Percentiles rank a stretch among this genome's conserved stretches.
Evolutionary conservation across 306 rosid genomes (phyloP).

Genomic region (Ochetophila trinervis): DNA sequence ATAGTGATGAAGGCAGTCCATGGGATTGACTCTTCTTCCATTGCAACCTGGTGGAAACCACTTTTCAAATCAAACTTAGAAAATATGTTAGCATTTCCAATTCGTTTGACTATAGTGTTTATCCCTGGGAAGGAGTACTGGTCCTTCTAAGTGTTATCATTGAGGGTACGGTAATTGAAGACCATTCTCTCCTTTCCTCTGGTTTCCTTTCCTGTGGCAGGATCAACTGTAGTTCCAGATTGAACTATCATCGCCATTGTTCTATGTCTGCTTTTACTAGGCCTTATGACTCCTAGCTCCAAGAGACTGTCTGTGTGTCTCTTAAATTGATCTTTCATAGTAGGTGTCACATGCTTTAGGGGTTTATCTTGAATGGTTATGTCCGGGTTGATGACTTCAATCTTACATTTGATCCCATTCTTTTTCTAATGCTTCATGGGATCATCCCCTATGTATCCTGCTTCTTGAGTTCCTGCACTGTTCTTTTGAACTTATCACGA

Average conservation of each 20-base stretch:
- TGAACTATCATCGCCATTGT: neutral
- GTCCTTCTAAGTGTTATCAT: neutral
- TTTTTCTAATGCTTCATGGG: too few relatives aligned
- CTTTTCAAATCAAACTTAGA: neutral
- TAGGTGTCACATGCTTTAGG: too few relatives aligned
- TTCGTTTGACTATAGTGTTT: neutral
- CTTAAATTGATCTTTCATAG: too few relatives aligned
- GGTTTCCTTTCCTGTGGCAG: neutral
- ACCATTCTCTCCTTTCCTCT: conserved; percentile 9
- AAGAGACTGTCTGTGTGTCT: too few relatives aligned
- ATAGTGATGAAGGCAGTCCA: conserved; percentile 5
- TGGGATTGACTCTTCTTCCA: neutral
- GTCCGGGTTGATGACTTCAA: too few relatives aligned
- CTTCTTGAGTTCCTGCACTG: too few relatives aligned
- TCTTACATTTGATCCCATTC: too few relatives aligned
- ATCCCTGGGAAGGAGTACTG: neutral
- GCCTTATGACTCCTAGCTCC: too few relatives aligned
- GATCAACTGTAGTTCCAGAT: conserved; percentile 4
- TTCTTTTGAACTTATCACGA: too few relatives aligned
- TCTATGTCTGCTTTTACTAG: neutral
- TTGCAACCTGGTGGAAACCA: neutral
- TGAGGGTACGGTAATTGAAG: neutral
- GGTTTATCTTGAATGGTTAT: too few relatives aligned
- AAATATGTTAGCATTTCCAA: neutral
- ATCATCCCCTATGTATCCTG: too few relatives aligned